Conservation (phyloP, 169 alveolate species). For the Eimeria zaria region DNA sequence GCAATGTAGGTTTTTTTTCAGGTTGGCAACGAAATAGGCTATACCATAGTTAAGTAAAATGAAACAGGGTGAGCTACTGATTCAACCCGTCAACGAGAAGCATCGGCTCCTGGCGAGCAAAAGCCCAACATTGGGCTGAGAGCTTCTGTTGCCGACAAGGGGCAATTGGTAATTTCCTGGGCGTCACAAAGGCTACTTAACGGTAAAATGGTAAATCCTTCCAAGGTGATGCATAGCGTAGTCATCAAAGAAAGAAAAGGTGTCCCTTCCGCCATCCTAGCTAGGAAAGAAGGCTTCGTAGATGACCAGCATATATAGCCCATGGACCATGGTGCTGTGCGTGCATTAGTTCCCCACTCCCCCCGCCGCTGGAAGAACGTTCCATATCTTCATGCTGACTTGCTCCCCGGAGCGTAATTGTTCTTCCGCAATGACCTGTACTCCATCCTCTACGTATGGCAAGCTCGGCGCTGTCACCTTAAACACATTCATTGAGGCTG, state of each 20-base stretch:
- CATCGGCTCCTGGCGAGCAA: neutral
- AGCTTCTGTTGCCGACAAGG: neutral
- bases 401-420: too few species aligned
- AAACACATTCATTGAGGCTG: too few species aligned
- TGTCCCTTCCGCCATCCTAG: neutral
- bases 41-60: neutral
- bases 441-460: too few species aligned
- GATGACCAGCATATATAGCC: neutral
- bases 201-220: neutral
- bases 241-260: neutral
- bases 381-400: too few species aligned
- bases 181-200: too few species aligned
- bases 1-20: neutral
- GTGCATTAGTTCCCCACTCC: too few species aligned
- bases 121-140: neutral
- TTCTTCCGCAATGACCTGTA: too few species aligned
- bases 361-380: too few species aligned
- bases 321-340: neutral
- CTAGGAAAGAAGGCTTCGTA: neutral
- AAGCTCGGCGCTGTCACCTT: too few species aligned
- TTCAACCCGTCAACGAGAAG: neutral
- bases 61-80: neutral
- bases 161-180: too few species aligned
- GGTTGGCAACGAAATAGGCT: neutral
- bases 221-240: neutral